Evolutionary conservation across 148 eudicot genomes (phyloP).

Genomic region (Camellia japonica): DNA sequence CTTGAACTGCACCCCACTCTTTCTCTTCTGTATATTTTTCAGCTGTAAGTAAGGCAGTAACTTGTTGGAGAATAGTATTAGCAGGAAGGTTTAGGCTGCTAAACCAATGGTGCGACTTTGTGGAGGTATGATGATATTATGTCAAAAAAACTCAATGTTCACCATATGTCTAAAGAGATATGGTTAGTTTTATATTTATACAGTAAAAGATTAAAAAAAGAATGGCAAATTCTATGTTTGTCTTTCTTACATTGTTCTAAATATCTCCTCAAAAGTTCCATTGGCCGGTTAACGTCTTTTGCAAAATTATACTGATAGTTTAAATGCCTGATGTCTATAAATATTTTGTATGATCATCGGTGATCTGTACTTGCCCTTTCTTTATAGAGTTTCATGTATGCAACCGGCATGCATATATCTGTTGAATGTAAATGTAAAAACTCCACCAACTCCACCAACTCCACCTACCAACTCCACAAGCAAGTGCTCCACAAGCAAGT

Average conservation of each 20-base stretch:
- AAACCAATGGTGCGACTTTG: constrained; percentile 81
- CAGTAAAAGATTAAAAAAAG: neutral
- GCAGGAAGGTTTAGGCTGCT: constrained; percentile 90
- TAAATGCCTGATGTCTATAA: too few relatives aligned
- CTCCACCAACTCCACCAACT: too few relatives aligned
- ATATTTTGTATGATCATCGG: too few relatives aligned
- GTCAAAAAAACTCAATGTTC: neutral
- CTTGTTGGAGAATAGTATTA: constrained; percentile 76
- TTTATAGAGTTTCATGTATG: neutral
- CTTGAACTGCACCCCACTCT: neutral
- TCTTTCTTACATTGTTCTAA: neutral
- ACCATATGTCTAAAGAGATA: neutral
- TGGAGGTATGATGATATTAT: constrained; percentile 51
- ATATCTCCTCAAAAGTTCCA: neutral
- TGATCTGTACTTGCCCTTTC: neutral
- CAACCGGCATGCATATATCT: neutral
- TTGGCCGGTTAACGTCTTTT: too few relatives aligned
- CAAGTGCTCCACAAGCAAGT: too few relatives aligned
- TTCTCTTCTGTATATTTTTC: constrained; percentile 16
- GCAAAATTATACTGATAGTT: neutral
- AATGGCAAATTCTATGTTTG: neutral
- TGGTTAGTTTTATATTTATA: neutral
- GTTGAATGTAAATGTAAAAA: too few relatives aligned
- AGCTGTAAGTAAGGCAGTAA: constrained; percentile 83
- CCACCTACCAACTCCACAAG: too few relatives aligned